Base-by-base conservation (phyloP, 73 alveolate genomes). In the Paramecium sexaurelia region DNA sequence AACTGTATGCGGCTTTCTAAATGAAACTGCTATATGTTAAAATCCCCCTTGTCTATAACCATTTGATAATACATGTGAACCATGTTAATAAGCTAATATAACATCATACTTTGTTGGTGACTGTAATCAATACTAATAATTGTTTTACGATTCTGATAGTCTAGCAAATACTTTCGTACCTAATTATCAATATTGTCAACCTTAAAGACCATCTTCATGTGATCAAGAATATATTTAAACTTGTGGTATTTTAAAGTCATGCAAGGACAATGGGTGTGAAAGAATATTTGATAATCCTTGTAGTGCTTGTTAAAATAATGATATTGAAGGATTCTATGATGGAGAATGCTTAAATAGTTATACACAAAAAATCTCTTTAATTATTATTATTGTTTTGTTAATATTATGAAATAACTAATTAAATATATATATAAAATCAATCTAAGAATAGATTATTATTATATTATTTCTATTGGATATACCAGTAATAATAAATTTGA, bases 41-140 rank as follows among this genome's bases (percentile, higher is more conserved):
- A 71, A 37, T 71, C 86, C 86, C 2, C 86, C 86, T 9, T 71
- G 86, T 71, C 9, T 32, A 35, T 40, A 71, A 33, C 86, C 86
- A 29, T 71, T 71, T 17, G 57, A 35, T 71, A 32, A 71, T 71
- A 7, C 15, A 32, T 71, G 86, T 37, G 56, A 37, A 36, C 55
- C 86, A 33, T 71, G 86, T 9, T 17, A 71, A 71, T 36, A 71
- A 71, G 1, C 55, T 35, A 71, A 71, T 71, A 71, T 71, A 11
- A 71, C 86, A 13, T 71, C 86, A 2, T 71, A 71, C 35, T 71
- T 15, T 71, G n/a, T 35, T 35, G 86, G 86, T 11, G 43, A 37
- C 26, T 71, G 86, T 20, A 71, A 37, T 6, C 32, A 71, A 35
- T 71, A 71, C 35, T 20, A 32, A 27, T 8, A 33, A 35, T 33